Base-by-base conservation (phyloP, 371 early-diverging fungal genomes). In the Mortierella sp. region DNA sequence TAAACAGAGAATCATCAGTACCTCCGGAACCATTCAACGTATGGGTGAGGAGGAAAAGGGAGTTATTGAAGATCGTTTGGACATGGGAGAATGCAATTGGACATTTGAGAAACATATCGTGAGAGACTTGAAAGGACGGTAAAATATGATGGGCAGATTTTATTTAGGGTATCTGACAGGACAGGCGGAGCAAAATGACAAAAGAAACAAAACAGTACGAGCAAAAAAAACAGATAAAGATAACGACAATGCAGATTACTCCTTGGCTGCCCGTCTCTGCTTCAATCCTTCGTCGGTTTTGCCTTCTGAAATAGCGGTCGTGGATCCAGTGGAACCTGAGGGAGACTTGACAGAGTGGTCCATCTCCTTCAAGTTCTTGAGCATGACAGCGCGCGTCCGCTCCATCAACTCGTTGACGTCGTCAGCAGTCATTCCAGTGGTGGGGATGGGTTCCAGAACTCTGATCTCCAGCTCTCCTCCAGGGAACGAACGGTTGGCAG, bases 391-490 rank as follows among this genome's bases (percentile, higher is more conserved):
- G 78, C 96, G 93, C 4, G 95, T 93, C 35, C 83, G 41, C 73
- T 90, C 90, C 74, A 92, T 90, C 32, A 97, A 84, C 11, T 88
- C 87, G 73, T 95, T 94, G 41, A 97, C 91, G 71, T 95, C 92
- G 1, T 92, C 93, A 41, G 88, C 75, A 68, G 76, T 93, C 55
- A 94, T 74, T 41, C 91, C 93, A 38, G 85, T 87, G 41, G 96
- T 96, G 6, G 91, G 76, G 65, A 98, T 94, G 21, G 97, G 96
- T 16, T 94, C 92, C 73, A 98, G 90, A 7, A 97, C 91, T 89
- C 93, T 95, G 72, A 98, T 90, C 38, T 91, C 89, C 71, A 98
- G 81, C 51, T 85, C 91, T 32, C 98, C 97, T n/a, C 93, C 83
- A 11, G 89, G 88, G 87, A 95, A 97, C 71, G 91, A 85, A 71